These are phyloP conservation scores for Citrus sp. DNA, from an alignment of 345 rosid genomes.

Conservation along the genomic window DNA sequence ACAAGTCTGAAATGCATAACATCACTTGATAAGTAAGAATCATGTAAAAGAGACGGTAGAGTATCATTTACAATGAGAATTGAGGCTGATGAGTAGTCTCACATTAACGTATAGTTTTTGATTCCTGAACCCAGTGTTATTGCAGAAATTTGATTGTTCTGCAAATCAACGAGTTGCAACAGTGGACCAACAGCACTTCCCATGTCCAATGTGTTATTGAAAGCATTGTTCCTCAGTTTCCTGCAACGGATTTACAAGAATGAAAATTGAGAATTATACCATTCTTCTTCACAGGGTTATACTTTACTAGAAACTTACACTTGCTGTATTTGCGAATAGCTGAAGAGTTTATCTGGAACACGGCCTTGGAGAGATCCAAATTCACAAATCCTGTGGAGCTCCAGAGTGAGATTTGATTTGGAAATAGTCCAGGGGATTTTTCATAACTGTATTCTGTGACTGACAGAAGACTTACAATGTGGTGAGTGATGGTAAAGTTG, in stretches of 20 bases:
- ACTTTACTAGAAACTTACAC: conserved; percentile 51
- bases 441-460: conserved; percentile 2
- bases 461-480: conserved; percentile 56
- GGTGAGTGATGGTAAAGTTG: conserved; percentile 75
- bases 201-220: conserved; percentile 58
- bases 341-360: conserved; percentile 58
- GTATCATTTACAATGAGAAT: not conserved
- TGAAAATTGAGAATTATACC: not conserved
- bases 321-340: conserved; percentile 69
- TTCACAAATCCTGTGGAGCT: conserved; percentile 59
- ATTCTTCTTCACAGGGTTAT: not conserved
- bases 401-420: conserved; percentile 3
- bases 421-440: not conserved
- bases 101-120: conserved; percentile 56
- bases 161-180: conserved; percentile 69
- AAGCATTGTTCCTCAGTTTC: conserved; percentile 64
- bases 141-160: conserved; percentile 68
- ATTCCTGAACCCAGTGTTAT: conserved; percentile 56
- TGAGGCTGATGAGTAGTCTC: conserved; percentile 17
- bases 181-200: conserved; percentile 51
- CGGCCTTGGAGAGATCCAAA: conserved; percentile 68
- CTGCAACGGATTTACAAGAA: conserved; percentile 35
- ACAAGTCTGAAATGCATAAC: conserved; percentile 50
- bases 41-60: not conserved
- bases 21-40: conserved; percentile 2